These are phyloP conservation scores for Penicillium coffeae DNA, from an alignment of 495 filamentous ascomycete species.

Conservation along the genomic window DNA sequence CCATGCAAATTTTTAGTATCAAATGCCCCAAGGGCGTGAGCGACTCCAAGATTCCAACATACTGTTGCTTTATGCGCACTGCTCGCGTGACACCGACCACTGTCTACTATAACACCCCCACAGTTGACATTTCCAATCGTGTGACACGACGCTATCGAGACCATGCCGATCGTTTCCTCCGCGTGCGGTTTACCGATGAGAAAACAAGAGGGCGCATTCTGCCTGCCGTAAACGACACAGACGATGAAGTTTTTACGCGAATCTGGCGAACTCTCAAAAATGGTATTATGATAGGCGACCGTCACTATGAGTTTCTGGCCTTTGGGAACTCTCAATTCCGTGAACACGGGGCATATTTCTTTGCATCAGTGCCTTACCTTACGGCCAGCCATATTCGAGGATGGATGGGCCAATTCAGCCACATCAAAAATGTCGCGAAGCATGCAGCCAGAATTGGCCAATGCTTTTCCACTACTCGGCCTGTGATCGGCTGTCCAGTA, in stretches of 20 bases:
- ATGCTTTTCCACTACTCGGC: slow-evolving; percentile 89
- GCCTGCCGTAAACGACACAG: slow-evolving; percentile 47
- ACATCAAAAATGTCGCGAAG: slow-evolving; percentile 77
- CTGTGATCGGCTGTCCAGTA: slow-evolving; percentile 46
- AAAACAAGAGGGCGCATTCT: slow-evolving; percentile 57
- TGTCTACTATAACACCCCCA: slow-evolving; percentile 71
- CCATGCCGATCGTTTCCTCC: slow-evolving; percentile 77
- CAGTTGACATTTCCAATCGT: slow-evolving; percentile 82
- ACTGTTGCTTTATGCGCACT: slow-evolving; percentile 72
- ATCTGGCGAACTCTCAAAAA: slow-evolving; percentile 66
- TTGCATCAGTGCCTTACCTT: slow-evolving; percentile 55
- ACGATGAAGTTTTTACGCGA: slow-evolving; percentile 71
- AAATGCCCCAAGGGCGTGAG: slow-evolving; percentile 40
- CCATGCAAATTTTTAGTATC: slow-evolving; percentile 69
- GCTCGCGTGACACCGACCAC: slow-evolving; percentile 80
- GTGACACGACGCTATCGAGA: slow-evolving; percentile 69
- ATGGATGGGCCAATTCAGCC: slow-evolving; percentile 84
- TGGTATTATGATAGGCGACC: slow-evolving; percentile 77
- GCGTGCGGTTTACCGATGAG: slow-evolving; percentile 89
- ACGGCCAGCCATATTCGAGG: slow-evolving; percentile 71
- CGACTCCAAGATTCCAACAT: slow-evolving; percentile 55
- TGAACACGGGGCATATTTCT: slow-evolving; percentile 91
- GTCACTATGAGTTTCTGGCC: slow-evolving; percentile 85
- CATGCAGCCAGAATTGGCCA: slow-evolving; percentile 86
- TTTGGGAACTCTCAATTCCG: slow-evolving; percentile 95